Evolutionary conservation across 1,284 basidiomycete genomes (phyloP).

Genomic region (Sporisorium graminicola): DNA sequence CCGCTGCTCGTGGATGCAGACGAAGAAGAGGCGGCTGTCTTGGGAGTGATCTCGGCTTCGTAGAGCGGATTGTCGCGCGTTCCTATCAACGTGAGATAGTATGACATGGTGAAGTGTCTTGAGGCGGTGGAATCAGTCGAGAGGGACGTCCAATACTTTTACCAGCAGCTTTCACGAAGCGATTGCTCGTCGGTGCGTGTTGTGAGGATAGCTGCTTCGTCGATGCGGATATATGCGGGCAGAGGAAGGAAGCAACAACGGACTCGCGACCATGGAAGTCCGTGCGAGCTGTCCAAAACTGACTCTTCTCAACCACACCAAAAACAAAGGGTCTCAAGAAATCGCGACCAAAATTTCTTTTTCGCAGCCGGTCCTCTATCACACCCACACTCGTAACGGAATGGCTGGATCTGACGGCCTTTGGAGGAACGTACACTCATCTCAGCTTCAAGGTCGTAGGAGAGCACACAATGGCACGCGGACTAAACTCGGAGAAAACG

Average conservation of each 20-base stretch:
- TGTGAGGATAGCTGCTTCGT: not conserved
- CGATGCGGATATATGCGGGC: not conserved
- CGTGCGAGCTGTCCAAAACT: not conserved
- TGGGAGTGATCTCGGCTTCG: slow-evolving; percentile 63
- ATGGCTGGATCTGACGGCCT: no score
- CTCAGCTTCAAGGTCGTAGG: not conserved
- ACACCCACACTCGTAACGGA: no score
- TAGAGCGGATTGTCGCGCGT: slow-evolving; percentile 67
- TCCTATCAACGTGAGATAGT: slow-evolving; percentile 67
- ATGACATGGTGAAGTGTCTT: slow-evolving; percentile 35
- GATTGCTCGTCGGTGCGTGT: not conserved
- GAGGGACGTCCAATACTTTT: not conserved
- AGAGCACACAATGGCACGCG: not conserved
- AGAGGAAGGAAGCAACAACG: no score
- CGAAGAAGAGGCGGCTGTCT: slow-evolving; percentile 26
- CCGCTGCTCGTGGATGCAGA: slow-evolving; percentile 14
- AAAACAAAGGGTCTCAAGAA: not conserved
- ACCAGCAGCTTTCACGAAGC: not conserved
- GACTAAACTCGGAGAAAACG: not conserved
- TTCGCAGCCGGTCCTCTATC: no score
- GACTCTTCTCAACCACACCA: not conserved
- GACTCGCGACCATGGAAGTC: no score
- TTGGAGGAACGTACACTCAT: not conserved
- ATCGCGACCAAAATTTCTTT: not conserved
- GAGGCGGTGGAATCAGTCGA: not conserved